Evolutionary conservation across 495 filamentous ascomycete species (phyloP), one percentile per base, ranked within the genome.

Genomic region (Xylaria venustula): DNA sequence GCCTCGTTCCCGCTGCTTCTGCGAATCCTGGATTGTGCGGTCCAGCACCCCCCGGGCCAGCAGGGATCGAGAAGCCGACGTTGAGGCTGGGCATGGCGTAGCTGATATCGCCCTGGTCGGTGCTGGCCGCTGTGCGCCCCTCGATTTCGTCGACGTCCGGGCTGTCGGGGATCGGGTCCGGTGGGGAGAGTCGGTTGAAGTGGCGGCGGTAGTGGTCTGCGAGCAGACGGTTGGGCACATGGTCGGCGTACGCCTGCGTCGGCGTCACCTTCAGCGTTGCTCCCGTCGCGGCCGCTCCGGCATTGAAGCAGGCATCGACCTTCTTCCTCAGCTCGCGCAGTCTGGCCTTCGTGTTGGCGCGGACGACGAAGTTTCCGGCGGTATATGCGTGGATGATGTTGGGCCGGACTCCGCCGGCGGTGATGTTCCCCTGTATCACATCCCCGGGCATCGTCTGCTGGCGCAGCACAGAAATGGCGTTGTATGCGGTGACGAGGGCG

Each of bases 401-500:
- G 8, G 85, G 78, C 4, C 83, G 78, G 19, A 78, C 74, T 0
- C 87, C 87, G 0, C 83, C 84, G 54, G 86, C 75, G 4, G 81
- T 79, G 45, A 89, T 88, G 32, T 81, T 75, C 25, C 81, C 75
- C 53, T 86, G 80, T 15, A 88, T 82, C 0, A 86, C 75, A 59
- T 89, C 81, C 22, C 80, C 78, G 0, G 85, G 83, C 72, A 83
- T 78, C 5, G 84, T 81, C 69, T 89, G 86, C 65, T 89, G 86
- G 5, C 87, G 79, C 2, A 89, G 75, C 1, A 84, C 81, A 0
- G 83, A 77, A 3, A 88, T 71, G 48, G 81, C 81, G 62, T 87
- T 88, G 68, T 89, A 90, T 3, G 83, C 80, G 0, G 77, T 74
- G 11, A 88, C 76, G 19, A 88, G 64, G 0, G 85, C 86, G 63